phyloP scores from a whole-genome alignment of 202 grass and related monocot species.

The Cymbopogon flexuosus region DNA sequence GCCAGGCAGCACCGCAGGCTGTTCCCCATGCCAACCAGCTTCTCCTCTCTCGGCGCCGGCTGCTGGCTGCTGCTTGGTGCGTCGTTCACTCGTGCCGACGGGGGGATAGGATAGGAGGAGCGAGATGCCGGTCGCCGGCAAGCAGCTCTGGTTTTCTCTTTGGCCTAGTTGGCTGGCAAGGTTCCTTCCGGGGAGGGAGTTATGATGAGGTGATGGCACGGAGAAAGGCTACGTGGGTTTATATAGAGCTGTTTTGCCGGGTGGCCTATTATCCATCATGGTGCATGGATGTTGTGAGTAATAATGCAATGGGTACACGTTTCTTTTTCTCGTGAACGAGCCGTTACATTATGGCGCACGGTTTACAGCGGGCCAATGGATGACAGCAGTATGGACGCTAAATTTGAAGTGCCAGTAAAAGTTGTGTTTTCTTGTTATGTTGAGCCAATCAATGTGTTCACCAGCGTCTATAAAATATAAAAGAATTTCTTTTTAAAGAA shows the following conservation, averaged over 20 bases:
- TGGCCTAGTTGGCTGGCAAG: neutral
- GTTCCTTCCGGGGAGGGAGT: neutral
- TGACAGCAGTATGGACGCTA: neutral
- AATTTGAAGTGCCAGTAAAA: neutral
- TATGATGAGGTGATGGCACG: slow-evolving; percentile 6
- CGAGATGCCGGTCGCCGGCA: neutral
- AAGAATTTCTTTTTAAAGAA: no score
- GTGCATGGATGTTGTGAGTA: neutral
- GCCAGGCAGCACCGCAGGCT: slow-evolving; percentile 80
- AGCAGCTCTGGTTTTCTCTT: neutral
- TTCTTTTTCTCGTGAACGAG: neutral
- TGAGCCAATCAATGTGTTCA: neutral
- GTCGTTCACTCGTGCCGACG: neutral
- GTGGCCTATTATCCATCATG: neutral
- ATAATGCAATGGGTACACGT: slow-evolving; percentile 9
- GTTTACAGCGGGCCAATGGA: neutral
- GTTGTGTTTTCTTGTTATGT: neutral
- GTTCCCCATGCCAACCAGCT: slow-evolving; percentile 47
- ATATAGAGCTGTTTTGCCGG: slow-evolving; percentile 29
- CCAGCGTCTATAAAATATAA: no score
- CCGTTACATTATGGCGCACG: neutral
- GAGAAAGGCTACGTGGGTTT: slow-evolving; percentile 15
- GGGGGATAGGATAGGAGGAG: no score
- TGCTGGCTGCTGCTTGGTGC: neutral
- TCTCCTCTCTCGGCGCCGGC: no score